Base-by-base conservation (phyloP, 1,284 basidiomycete species). In the Cerrena zonata region DNA sequence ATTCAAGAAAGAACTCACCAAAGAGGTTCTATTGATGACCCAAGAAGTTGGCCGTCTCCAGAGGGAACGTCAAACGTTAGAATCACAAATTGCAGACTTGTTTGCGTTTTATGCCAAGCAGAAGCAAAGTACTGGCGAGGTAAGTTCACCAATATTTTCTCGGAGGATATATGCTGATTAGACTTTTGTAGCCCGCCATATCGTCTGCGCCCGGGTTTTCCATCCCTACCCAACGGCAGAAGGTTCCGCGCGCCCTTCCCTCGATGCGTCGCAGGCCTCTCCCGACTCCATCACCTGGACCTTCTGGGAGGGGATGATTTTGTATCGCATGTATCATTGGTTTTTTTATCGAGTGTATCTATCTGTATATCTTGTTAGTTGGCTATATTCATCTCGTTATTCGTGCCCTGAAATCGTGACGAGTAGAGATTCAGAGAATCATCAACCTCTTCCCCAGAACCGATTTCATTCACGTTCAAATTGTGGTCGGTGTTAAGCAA, bases 1-100 rank as follows among this genome's bases (percentile, higher is more conserved):
- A 63, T 84, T 90, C 65, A 91, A 89, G 69, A 81, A 84, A 58
- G 84, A 90, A 58, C 70, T 92, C 24, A 77, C 81, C 38, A 77
- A 78, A 49, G 88, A 91, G 59, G 86, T 91, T 11, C 69, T 83
- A 50, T 72, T 74, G 30, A 87, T 90, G 80, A 82, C 82, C 0
- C 74, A 83, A 51, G 87, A 91, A 59, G 83, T 91, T 21, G 80
- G 80, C 40, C 77, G 79, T 34, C 70, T 91, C 47, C 81, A 89
- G 56, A 77, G 79, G 51, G 85, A 91, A 67, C 79, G 85, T 59
- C 85, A 86, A 59, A 71, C 69, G 12, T 70, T 91, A 21, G 86
- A 91, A 62, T 80, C 82, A 55, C 82, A 86, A 58, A 86, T 88
- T 52, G 80, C 80, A 1, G 84, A 88, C 56, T 65, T 89, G 39